Evolutionary conservation across 305 asterid species (phyloP), one percentile per base, ranked within the genome.

Genomic region (Rubia tinctorum): DNA sequence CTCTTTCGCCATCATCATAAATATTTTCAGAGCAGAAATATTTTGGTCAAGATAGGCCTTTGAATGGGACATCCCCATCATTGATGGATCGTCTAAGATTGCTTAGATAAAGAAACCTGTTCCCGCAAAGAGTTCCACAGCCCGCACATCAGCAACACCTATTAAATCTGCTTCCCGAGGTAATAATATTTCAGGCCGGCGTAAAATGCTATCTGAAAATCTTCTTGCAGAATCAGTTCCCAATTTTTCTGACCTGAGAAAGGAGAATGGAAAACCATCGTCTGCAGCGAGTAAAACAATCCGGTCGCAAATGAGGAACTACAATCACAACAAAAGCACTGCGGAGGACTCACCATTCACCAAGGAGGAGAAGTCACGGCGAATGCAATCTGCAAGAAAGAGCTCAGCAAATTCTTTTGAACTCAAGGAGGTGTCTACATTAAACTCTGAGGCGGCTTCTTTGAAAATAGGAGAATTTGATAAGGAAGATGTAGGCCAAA

Each of bases 221-320:
- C 96, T 89, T 74, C 91, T 90, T 66, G 89, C 92, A 23, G 96
- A 89, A 74, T 95, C 99, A 27, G 98, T 86, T 71, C 88, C 86
- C 62, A 83, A 80, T 80, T 83, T 85, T 80, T 77, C 88, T 47
- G 88, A 80, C 75, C 56, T 81, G 71, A 80, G 91, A 86, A 95
- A 90, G 77, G 99, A 95, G 84, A 92, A 86, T 68, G 83, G 93
- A 53, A 90, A 83, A 83, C 90, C 96, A 73, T 89, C 88, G 81
- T 75, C 90, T 64, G 88, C 90, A 80, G 83, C 82, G 77, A 85
- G 83, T 74, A 91, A 90, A 83, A 51, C 83, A 44, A 71, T 83
- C 82, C 91, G 91, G 59, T 79, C 87, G 10, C 97, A 87, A 66
- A 78, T 76, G 55, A 86, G 95, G 78, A 87, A 76, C 85, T 86